phyloP scores from a whole-genome alignment of 2,329 filamentous ascomycete genomes.

The Pseudogymnoascus sp. region DNA sequence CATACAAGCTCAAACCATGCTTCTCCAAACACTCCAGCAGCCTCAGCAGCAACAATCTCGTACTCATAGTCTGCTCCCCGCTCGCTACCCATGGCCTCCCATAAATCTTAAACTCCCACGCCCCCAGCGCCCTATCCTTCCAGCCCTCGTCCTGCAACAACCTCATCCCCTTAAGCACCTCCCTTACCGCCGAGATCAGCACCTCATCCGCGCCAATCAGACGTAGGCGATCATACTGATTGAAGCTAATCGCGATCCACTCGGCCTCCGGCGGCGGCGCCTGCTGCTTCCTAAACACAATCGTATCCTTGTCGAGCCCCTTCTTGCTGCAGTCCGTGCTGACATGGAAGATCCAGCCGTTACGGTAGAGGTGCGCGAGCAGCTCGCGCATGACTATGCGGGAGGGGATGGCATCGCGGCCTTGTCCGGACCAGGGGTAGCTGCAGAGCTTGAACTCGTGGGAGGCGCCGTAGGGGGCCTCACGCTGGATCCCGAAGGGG shows the following conservation, averaged over 20 bases:
- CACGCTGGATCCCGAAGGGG: slow-evolving; percentile 26
- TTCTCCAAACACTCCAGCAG: slow-evolving; percentile 29
- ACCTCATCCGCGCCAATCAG: slow-evolving; percentile 27
- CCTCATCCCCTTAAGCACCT: slow-evolving; percentile 14
- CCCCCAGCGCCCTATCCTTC: slow-evolving; percentile 18
- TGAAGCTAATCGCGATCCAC: slow-evolving; percentile 32
- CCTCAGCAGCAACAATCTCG: slow-evolving; percentile 28
- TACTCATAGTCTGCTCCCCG: slow-evolving; percentile 30
- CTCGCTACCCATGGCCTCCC: slow-evolving; percentile 28
- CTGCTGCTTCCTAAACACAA: slow-evolving; percentile 31
- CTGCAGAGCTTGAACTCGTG: slow-evolving; percentile 32
- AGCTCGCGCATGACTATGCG: slow-evolving; percentile 28
- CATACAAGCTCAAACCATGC: slow-evolving; percentile 33
- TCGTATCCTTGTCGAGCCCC: slow-evolving; percentile 27
- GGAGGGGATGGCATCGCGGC: slow-evolving; percentile 24
- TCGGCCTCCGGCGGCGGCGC: slow-evolving; percentile 28
- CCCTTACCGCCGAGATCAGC: slow-evolving; percentile 17
- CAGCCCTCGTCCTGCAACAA: slow-evolving; percentile 19
- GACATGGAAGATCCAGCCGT: slow-evolving; percentile 32
- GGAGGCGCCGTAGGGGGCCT: slow-evolving; percentile 27
- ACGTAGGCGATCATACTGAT: slow-evolving; percentile 24
- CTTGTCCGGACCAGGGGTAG: slow-evolving; percentile 28
- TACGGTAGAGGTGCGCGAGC: slow-evolving; percentile 27
- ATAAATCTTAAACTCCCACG: slow-evolving; percentile 28
- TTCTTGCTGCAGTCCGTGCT: slow-evolving; percentile 31